Evolutionary conservation across 2,329 filamentous ascomycete genomes (phyloP).

Genomic region (Colletotrichum destructivum): DNA sequence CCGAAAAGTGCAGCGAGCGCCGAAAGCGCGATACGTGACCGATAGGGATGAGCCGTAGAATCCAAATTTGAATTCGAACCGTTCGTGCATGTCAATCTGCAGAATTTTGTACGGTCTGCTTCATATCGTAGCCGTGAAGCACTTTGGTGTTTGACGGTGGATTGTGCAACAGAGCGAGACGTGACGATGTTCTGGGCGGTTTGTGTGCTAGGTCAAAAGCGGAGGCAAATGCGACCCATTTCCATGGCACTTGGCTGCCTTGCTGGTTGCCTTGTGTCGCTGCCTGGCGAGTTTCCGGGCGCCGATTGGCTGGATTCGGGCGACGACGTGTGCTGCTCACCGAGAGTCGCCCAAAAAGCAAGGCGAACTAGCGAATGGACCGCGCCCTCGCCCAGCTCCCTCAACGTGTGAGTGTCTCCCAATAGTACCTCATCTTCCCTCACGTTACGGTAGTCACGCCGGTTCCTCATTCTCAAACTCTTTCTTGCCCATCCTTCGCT

Average conservation of each 20-base stretch:
- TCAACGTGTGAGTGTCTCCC: neutral
- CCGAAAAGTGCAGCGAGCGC: neutral
- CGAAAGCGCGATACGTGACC: neutral
- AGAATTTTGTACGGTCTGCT: no score
- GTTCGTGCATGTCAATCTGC: neutral
- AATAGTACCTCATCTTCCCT: neutral
- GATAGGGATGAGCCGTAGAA: no score
- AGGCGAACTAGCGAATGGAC: slow-evolving; percentile 22
- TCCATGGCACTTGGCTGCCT: slow-evolving; percentile 9
- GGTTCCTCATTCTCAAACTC: slow-evolving; percentile 1
- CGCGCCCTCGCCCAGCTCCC: slow-evolving; percentile 10
- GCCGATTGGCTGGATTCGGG: slow-evolving; percentile 7
- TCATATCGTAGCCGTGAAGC: no score
- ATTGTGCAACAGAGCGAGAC: neutral
- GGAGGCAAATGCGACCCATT: slow-evolving; percentile 11
- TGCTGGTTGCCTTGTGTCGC: slow-evolving; percentile 14
- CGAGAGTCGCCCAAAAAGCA: slow-evolving; percentile 27
- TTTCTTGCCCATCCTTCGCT: slow-evolving; percentile 12
- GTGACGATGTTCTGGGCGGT: neutral
- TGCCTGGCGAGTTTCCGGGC: neutral
- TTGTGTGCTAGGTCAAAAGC: neutral
- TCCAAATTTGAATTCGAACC: no score
- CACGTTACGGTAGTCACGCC: slow-evolving; percentile 7
- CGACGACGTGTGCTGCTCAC: slow-evolving; percentile 8
- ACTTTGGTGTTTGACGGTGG: neutral